Evolutionary conservation across 805 yeast genomes (phyloP), one percentile per base, ranked within the genome.

Genomic region (Lachancea kluyveri): DNA sequence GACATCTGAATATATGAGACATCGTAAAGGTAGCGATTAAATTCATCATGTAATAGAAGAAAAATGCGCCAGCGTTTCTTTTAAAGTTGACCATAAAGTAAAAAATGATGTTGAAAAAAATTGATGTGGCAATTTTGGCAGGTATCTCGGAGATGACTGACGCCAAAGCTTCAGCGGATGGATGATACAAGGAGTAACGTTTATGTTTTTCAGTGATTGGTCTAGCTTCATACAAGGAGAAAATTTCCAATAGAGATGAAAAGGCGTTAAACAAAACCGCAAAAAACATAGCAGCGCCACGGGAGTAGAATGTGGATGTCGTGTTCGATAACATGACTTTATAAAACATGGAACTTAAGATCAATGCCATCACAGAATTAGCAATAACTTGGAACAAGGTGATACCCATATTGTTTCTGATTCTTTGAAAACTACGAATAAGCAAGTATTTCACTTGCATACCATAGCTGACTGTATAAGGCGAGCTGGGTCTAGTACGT

Each of bases 221-320:
- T 53, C 79, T 64, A 21, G 75, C 66, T 44, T 73, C 77, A 48
- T 62, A 76, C 17, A 74, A 48, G 1, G 73, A 46, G 54, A 72
- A 61, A 37, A 77, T 66, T 54, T 77, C 85, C 46, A 75, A 60
- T 37, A 77, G 50, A 11, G 79, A 74, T 11, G 77, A 62, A 46
- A 77, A 72, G 9, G 81, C 75, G 50, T 76, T 76, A 55, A 74
- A 77, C 47, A 77, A 60, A 27, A 73, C 65, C 14, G 80, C 77
- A 52, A 78, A 78, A 59, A 81, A 82, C 65, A 81, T 61, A 27
- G 78, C 68, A 24, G 85, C 74, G 45, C 77, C 70, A 49, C 86
- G 62, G 45, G 59, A 64, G 50, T 67, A 74, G 42, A 77, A 69
- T 2, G 74, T 65, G 1, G 46, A 54, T 0, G 82, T 69, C 17